Base-by-base conservation (phyloP, 345 rosid species). In the Gossypium sturtianum region DNA sequence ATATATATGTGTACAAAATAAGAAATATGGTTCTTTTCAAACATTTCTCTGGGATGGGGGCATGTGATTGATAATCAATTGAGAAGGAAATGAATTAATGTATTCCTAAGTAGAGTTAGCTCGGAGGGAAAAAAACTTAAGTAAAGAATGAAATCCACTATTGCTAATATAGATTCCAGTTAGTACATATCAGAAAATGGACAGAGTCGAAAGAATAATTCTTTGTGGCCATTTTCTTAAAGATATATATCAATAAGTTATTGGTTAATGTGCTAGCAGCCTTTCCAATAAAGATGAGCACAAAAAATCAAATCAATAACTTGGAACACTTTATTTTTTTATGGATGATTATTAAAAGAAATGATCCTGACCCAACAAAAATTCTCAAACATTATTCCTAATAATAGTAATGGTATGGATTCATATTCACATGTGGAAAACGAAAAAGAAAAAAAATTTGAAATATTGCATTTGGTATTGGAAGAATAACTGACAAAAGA, bases 401-500 rank as follows among this genome's bases (percentile, higher is more conserved):
- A 12, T 47, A 47, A 47, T 10, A 56, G 38, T 7, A 8, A 1
- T 6, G 23, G 58, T 54, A 54, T 20, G 22, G 29, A 47, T 57
- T 20, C 9, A 3, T 10, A 57, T 57, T 19, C 9, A 20, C 22
- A 3, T 57, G 4, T 57, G 25, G 25, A 20, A 12, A 57, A 20
- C 3, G 61, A 57, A 34, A 34, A 34, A 34, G 7, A 6, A 34
- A 34, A 34, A 34, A 34, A 34, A n/a, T n/a, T 34, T 34, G 41
- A 34, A 34, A 4, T 34, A 34, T 34, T 34, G 41, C 7, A 34
- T 25, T 47, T 47, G 51, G 13, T 57, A 57, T 20, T 20, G 44
- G 19, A 61, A 61, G 66, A 61, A 27, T 61, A 61, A 27, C 66
- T 61, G 66, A 61, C 20, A 61, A 27, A 60, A 60, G 44, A 61